Evolutionary conservation across 2,329 filamentous ascomycete species (phyloP), one percentile per base, ranked within the genome.

Genomic region (Zelopaecilomyces penicillatus): DNA sequence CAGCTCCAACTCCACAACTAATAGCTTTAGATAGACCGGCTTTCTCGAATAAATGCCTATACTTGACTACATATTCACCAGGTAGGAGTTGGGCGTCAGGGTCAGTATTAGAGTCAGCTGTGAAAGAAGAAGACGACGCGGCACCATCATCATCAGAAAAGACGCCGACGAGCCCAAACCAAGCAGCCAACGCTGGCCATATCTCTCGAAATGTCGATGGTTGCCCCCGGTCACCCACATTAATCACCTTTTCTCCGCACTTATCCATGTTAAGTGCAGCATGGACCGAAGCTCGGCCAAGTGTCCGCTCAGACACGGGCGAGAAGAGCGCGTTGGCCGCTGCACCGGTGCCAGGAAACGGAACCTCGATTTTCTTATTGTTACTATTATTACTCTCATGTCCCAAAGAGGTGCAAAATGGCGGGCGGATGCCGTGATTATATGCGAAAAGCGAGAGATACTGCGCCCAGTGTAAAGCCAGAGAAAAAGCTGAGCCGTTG

Each of bases 381-480:
- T 9, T 9, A 34, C 9, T 12, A 34, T 9, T 34, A 9, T 34
- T 34, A 34, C 9, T 12, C 8, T 34, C 32, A 12, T 34, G 32
- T 28, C 29, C 12, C 37, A 11, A 9, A 29, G 37, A 27, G 3
- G 37, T 27, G 37, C 29, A 19, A 1, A 37, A 27, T 7, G 5
- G 3, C 11, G 44, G 8, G 6, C 41, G 11, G 30, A 51, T 42
- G 0, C 53, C 50, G 34, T 64, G 54, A 4, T 59, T 61, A 33
- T 55, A 42, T 1, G 59, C 58, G 36, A 62, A 66, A 1, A 67
- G 50, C 5, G 62, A 65, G 1, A 68, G 57, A 31, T 65, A 68
- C 46, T 65, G 63, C 1, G 58, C 63, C 65, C 64, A 68, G 50
- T 68, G 64, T 2, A 66, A 53, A 0, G 64, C 63, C 3, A 68